Evolutionary conservation across 2,329 filamentous ascomycete species (phyloP), one percentile per base, ranked within the genome.

Genomic region (Hypoxylon sp.): DNA sequence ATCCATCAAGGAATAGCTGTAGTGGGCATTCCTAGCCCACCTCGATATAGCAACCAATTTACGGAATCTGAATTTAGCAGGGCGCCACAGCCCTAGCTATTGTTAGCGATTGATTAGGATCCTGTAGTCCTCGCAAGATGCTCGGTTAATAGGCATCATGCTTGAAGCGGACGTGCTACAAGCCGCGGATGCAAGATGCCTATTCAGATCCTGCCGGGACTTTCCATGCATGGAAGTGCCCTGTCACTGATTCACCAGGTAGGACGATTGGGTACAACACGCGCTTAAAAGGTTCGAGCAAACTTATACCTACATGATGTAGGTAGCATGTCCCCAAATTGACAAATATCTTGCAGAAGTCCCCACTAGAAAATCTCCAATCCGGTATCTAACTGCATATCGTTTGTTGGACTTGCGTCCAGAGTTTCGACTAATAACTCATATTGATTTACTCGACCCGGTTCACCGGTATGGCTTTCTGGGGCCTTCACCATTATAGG

Each of bases 131-230:
- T 44, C 31, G n/a, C 44, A 49, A 35, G 30, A 13, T 33, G 27
- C 30, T 59, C 20, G 55, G 42, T 13, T 59, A 44, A 7, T 20
- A 46, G 25, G 55, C 33, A 63, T 53, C 42, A 60, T 61, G 59
- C 60, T 51, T 60, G 60, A 31, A 55, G 35, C 35, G 46, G 31
- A 50, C 25, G 50, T 65, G 46, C 17, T 31, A 61, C 62, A 37
- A 30, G 42, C 27, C n/a, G 53, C 40, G 58, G 58, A 69, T 66
- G 66, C 66, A 66, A 66, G 66, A 69, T 66, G 66, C 66, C 66
- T 69, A 63, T 66, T 66, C 33, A 63, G 62, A 66, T 69, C 66
- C 63, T 63, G 55, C 63, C 35, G 56, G 54, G 62, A 44, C 53
- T 48, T 53, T 30, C 58, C 37, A 61, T 57, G 59, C 30, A 30